phyloP scores from a whole-genome alignment of 164 flowering plant species.

The Aristolochia contorta region DNA sequence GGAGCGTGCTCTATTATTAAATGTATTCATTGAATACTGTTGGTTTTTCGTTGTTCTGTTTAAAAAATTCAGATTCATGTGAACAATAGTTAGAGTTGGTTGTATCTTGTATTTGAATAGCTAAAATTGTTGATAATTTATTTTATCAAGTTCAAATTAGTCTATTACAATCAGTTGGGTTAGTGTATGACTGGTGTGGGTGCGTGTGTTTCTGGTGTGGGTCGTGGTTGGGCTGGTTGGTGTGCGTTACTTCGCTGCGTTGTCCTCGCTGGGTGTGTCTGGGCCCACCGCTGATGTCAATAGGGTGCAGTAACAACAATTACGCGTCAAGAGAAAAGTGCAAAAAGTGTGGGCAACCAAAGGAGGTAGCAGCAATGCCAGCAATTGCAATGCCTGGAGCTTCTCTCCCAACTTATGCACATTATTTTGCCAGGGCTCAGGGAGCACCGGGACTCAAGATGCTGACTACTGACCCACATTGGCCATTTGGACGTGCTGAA shows the following conservation, averaged over 20 bases:
- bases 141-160: slow-evolving; percentile 14
- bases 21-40: no score
- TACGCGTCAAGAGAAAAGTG: slow-evolving; percentile 97
- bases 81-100: no score
- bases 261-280: slow-evolving; percentile 59
- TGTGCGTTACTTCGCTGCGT: slow-evolving; percentile 78
- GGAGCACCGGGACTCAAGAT: slow-evolving; percentile 49
- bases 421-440: slow-evolving; percentile 72
- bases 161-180: slow-evolving; percentile 41
- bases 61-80: no score
- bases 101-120: no score
- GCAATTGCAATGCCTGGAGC: slow-evolving; percentile 86
- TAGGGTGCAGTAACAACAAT: slow-evolving; percentile 99
- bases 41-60: no score
- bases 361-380: slow-evolving; percentile 95
- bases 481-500: slow-evolving; percentile 44
- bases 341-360: slow-evolving; percentile 94
- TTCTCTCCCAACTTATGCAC: slow-evolving; percentile 67
- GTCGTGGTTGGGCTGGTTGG: slow-evolving; percentile 65
- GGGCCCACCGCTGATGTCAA: slow-evolving; percentile 50
- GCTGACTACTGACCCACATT: slow-evolving; percentile 31
- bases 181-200: slow-evolving; percentile 34
- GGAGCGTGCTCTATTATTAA: no score
- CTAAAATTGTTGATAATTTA: no score
- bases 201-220: slow-evolving; percentile 60